Evolutionary conservation across 192 early-diverging fungal species (phyloP).

Genomic region (Geranomyces michiganensis): DNA sequence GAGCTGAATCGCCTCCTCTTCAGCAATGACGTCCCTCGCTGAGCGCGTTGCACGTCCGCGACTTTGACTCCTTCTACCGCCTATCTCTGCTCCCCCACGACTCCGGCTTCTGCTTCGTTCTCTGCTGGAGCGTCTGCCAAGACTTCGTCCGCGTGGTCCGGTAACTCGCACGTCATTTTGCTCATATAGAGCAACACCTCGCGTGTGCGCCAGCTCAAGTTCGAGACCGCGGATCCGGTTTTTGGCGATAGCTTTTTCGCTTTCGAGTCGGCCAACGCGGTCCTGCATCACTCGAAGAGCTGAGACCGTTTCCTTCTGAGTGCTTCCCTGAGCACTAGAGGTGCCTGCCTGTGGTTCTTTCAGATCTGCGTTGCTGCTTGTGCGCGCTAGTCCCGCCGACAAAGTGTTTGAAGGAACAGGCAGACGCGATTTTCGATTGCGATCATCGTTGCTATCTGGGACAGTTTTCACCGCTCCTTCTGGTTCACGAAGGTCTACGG

Average conservation of each 20-base stretch:
- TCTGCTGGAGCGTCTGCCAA: background rate
- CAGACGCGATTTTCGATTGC: background rate
- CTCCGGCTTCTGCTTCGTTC: conserved; percentile 3
- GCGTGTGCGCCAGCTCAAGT: conserved; percentile 21
- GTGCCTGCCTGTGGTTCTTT: background rate
- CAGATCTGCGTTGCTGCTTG: background rate
- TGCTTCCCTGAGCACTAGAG: background rate
- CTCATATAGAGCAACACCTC: conserved; percentile 7
- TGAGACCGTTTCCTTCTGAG: conserved; percentile 21
- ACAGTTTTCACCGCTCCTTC: background rate
- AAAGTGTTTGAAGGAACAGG: too few relatives aligned
- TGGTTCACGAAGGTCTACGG: background rate
- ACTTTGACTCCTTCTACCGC: background rate
- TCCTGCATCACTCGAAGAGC: conserved; percentile 58
- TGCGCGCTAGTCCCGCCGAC: too few relatives aligned
- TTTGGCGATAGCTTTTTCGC: conserved; percentile 47
- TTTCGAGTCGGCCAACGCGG: conserved; percentile 44
- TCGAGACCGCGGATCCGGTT: conserved; percentile 45
- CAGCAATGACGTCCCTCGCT: background rate
- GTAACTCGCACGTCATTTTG: conserved; percentile 9
- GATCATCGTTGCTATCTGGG: background rate
- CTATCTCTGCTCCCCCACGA: background rate
- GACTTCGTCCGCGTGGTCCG: background rate
- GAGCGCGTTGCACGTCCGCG: background rate
- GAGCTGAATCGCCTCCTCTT: background rate